A percentile compares a stretch with the other conserved stretches of the same genome.
These are phyloP conservation scores for Theileria sp. DNA, from an alignment of 169 alveolate genomes.

Conservation along the genomic window DNA sequence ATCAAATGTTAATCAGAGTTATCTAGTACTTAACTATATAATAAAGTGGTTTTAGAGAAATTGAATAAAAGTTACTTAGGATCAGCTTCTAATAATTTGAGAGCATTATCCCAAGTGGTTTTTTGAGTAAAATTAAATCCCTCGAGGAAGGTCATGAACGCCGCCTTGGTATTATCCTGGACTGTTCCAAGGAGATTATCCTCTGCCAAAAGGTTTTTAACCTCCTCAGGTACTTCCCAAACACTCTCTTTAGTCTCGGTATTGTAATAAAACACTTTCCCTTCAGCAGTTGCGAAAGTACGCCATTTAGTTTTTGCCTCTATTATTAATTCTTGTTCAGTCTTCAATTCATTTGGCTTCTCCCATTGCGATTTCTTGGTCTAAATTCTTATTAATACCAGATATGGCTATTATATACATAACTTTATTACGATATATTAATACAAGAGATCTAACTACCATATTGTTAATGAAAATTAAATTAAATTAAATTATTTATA, in stretches of 20 bases:
- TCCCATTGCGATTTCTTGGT: slow-evolving; percentile 82
- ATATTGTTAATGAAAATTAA: neutral
- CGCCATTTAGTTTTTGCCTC: slow-evolving; percentile 75
- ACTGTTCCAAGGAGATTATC: slow-evolving; percentile 66
- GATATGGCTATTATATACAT: neutral
- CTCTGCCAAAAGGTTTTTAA: slow-evolving; percentile 56
- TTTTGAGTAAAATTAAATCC: slow-evolving; percentile 71
- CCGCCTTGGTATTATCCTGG: slow-evolving; percentile 72
- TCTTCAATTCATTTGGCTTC: slow-evolving; percentile 80
- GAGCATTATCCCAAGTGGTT: slow-evolving; percentile 75
- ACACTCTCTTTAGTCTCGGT: slow-evolving; percentile 73
- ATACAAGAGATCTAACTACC: neutral
- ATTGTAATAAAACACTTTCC: slow-evolving; percentile 77
- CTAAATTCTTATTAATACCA: slow-evolving; percentile 7
- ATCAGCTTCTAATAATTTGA: slow-evolving; percentile 65
- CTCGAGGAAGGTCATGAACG: slow-evolving; percentile 65
- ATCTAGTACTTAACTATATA: neutral
- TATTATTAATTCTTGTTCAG: slow-evolving; percentile 65
- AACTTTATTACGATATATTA: neutral
- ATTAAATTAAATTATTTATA: neutral
- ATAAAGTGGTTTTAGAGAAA: too few relatives aligned
- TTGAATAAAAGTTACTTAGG: neutral
- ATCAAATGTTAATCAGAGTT: neutral
- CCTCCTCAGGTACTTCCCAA: slow-evolving; percentile 82
- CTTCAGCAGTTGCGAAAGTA: slow-evolving; percentile 78